phyloP scores from a whole-genome alignment of 176 grass and related monocot species.

The Elymus sibiricus region DNA sequence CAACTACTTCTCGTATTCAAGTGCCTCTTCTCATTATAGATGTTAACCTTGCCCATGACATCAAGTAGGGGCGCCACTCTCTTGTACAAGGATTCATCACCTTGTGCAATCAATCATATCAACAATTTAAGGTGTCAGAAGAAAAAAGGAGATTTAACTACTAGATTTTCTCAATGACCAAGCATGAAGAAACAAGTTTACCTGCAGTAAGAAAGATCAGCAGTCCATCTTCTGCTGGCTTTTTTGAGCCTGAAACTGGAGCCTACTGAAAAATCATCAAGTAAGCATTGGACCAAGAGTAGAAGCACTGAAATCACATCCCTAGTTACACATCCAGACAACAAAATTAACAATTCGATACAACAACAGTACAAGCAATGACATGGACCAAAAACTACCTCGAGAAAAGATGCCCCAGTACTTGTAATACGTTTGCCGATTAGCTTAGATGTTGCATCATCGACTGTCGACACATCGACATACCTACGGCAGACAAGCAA shows the following conservation, averaged over 20 bases:
- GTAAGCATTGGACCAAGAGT: slow-evolving; percentile 18
- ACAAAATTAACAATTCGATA: slow-evolving; percentile 10
- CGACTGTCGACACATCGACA: slow-evolving; percentile 76
- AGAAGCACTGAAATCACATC: slow-evolving; percentile 16
- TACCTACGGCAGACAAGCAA: slow-evolving; percentile 48
- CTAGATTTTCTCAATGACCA: not conserved
- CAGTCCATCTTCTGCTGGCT: slow-evolving; percentile 86
- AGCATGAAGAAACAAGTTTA: slow-evolving; percentile 32
- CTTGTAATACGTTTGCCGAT: slow-evolving; percentile 55
- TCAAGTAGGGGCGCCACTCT: slow-evolving; percentile 70
- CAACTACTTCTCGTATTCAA: not conserved
- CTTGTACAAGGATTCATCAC: slow-evolving; percentile 70
- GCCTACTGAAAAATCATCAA: slow-evolving; percentile 62
- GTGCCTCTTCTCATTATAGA: slow-evolving; percentile 2
- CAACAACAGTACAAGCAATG: not conserved
- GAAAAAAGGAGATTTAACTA: not conserved
- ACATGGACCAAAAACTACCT: slow-evolving; percentile 59
- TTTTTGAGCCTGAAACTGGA: slow-evolving; percentile 96
- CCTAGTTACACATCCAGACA: slow-evolving; percentile 1
- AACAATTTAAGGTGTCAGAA: slow-evolving; percentile 24
- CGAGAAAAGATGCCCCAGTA: slow-evolving; percentile 74
- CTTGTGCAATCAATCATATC: slow-evolving; percentile 36
- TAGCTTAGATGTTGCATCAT: slow-evolving; percentile 67
- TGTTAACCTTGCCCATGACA: slow-evolving; percentile 80
- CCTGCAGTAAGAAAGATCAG: slow-evolving; percentile 89